phyloP scores from a whole-genome alignment of 2,329 filamentous ascomycete genomes.

The Calonectria pauciramosa region DNA sequence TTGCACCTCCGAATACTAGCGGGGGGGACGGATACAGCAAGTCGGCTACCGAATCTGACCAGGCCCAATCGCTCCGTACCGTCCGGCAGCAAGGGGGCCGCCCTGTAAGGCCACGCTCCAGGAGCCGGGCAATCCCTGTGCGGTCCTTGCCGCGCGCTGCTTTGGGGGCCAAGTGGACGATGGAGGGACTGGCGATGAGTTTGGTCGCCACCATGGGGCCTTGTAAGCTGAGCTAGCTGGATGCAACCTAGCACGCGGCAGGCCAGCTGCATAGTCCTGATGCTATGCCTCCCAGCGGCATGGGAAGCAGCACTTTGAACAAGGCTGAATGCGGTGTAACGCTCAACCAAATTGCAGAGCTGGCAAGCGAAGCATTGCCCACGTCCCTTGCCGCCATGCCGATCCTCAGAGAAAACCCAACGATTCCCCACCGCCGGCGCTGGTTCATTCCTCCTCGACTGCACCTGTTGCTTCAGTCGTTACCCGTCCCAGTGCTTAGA shows the following conservation, averaged over 20 bases:
- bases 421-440: not conserved
- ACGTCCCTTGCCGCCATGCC: not conserved
- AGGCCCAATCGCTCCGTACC: not conserved
- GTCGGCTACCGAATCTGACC: not conserved
- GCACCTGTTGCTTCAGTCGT: not conserved
- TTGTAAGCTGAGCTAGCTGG: not conserved
- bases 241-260: not conserved
- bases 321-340: conserved; percentile 6
- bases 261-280: not conserved
- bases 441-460: not conserved
- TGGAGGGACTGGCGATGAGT: not conserved
- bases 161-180: not conserved
- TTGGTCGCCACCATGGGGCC: not conserved
- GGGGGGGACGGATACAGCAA: conserved; percentile 1
- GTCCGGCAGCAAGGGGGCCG: not conserved
- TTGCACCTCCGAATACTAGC: not conserved
- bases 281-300: not conserved
- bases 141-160: not conserved
- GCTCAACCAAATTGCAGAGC: not conserved
- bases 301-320: not conserved
- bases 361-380: not conserved
- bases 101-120: not conserved
- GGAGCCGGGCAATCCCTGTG: not conserved
- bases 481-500: not conserved
- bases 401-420: conserved; percentile 4